Evolutionary conservation across 1,139 yeast species (phyloP).

Genomic region (Wickerhamiella infanticola): DNA sequence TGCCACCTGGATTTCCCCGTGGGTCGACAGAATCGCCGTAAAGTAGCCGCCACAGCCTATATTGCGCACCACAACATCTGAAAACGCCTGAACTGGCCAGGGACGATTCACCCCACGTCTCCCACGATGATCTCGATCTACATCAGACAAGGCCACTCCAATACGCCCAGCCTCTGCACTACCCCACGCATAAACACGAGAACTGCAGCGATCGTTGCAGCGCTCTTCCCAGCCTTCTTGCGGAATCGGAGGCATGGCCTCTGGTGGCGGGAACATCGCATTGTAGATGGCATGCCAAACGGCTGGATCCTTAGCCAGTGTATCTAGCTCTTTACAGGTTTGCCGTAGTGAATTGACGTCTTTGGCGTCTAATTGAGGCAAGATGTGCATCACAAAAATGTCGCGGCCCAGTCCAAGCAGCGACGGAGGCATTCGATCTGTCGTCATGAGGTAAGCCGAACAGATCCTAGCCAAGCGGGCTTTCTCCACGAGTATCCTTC

Average conservation of each 20-base stretch:
- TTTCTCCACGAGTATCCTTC: no score
- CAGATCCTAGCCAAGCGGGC: no score
- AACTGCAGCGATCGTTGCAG: neutral
- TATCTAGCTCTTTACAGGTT: neutral
- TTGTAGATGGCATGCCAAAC: neutral
- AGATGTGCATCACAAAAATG: neutral
- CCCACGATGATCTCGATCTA: neutral
- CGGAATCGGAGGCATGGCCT: neutral
- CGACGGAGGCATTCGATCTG: neutral
- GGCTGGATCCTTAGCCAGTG: neutral
- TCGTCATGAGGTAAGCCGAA: no score
- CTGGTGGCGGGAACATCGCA: neutral
- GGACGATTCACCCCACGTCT: neutral
- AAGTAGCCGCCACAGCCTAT: neutral
- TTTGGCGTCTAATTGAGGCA: neutral
- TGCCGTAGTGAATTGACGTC: neutral
- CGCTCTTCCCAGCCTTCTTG: neutral
- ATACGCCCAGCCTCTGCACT: neutral
- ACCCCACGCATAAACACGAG: neutral
- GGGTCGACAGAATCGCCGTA: neutral
- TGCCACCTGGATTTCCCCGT: neutral
- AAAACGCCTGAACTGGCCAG: neutral
- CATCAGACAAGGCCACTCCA: neutral
- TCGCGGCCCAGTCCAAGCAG: slow-evolving; percentile 3
- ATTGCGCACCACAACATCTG: neutral